Evolutionary conservation across 2,329 filamentous ascomycete genomes (phyloP), one percentile per base, ranked within the genome.

Genomic region (Thermothelomyces thermophilus): DNA sequence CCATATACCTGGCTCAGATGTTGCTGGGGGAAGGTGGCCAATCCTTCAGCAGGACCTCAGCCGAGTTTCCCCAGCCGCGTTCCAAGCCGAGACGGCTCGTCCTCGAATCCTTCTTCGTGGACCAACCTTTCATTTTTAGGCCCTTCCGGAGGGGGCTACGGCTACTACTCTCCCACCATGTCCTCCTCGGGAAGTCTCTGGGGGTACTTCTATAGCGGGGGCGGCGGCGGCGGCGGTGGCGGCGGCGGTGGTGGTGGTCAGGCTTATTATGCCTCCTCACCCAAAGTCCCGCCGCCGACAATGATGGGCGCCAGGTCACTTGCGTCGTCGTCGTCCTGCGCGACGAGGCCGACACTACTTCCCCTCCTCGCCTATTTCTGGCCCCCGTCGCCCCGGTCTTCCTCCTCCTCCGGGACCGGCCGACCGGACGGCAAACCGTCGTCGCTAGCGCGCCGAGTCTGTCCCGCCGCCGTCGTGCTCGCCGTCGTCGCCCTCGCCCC

Each of bases 21-120:
- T 58, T 62, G 56, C 28, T 64, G 56, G 30, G 61, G 60, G 24
- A 51, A 43, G 35, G 30, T 53, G 34, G n/a, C n/a, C n/a, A 42
- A 50, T 48, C 20, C 11, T 13, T n/a, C 22, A 1, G 33, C 43
- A 8, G 36, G 26, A 14, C 40, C 48, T 50, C 48, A 51, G n/a
- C 51, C 49, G 17, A 45, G 31, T n/a, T 33, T 40, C 14, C 43
- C 35, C 31, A 26, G 41, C 14, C 33, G 41, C n/a, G 36, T 53
- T n/a, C n/a, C 20, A 4, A 51, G 39, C 36, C 46, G 37, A 14
- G 51, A 47, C 17, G 46, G 35, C 11, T 37, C 48, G 16, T 7
- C 26, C 9, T 50, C 26, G 33, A 42, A 20, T 17, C 17, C 3
- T 11, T 45, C 36, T 16, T 37, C 39, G 3, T 44, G 22, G 44